These are phyloP conservation scores for Yamadazyma phyllophila DNA, from an alignment of 805 yeast species.

Conservation along the genomic window DNA sequence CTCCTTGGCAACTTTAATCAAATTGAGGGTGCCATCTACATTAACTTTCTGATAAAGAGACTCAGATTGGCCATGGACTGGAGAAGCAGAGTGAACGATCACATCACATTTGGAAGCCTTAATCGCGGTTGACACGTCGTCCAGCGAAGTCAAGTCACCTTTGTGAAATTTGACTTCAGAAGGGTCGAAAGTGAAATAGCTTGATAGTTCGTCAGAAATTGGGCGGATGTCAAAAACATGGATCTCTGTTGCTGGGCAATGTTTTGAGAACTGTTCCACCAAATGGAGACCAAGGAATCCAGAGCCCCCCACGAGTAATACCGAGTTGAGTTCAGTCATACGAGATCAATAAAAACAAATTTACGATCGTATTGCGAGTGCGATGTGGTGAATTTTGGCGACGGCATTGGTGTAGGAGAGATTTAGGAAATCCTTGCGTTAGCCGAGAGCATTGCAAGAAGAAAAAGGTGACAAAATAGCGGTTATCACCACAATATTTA, in stretches of 20 bases:
- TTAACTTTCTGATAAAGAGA: slow-evolving; percentile 86
- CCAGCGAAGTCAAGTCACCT: slow-evolving; percentile 81
- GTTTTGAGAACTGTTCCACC: slow-evolving; percentile 75
- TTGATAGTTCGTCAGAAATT: slow-evolving; percentile 67
- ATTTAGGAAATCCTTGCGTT: no score
- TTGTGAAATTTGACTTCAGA: slow-evolving; percentile 56
- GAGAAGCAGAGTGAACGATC: slow-evolving; percentile 94
- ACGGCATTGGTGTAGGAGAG: no score
- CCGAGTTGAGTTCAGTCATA: slow-evolving; percentile 41
- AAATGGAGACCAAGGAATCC: slow-evolving; percentile 93
- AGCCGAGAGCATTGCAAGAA: no score
- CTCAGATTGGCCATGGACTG: slow-evolving; percentile 85
- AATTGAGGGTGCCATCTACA: slow-evolving; percentile 80
- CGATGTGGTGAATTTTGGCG: not conserved
- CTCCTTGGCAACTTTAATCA: slow-evolving; percentile 61
- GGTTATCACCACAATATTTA: no score
- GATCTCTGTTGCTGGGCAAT: slow-evolving; percentile 65
- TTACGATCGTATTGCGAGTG: slow-evolving; percentile 3
- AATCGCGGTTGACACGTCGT: slow-evolving; percentile 67
- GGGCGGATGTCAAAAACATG: slow-evolving; percentile 92
- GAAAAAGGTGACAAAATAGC: no score
- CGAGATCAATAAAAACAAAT: not conserved
- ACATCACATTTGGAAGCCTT: slow-evolving; percentile 59
- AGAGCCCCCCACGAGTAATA: slow-evolving; percentile 89
- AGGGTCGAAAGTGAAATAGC: slow-evolving; percentile 72